These are phyloP conservation scores for Fusarium foetens DNA, from an alignment of 2,329 filamentous ascomycete genomes.

Conservation along the genomic window DNA sequence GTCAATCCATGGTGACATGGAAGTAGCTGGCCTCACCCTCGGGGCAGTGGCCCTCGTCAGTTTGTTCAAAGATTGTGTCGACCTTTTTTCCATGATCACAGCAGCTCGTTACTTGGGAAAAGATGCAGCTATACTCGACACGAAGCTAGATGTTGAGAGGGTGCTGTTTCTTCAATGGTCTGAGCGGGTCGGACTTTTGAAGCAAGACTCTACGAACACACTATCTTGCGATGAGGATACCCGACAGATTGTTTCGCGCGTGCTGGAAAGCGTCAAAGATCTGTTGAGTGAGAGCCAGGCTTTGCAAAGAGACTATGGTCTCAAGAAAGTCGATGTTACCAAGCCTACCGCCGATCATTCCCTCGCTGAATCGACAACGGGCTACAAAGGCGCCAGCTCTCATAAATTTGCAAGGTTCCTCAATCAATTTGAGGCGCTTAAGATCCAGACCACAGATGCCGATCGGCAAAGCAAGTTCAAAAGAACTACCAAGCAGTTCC, in stretches of 20 bases:
- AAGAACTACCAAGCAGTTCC: not conserved
- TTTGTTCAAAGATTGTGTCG: not conserved
- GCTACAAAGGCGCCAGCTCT: not conserved
- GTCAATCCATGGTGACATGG: not conserved
- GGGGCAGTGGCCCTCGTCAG: not conserved
- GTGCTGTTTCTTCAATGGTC: not conserved
- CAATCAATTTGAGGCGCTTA: not conserved
- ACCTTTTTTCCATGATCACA: not conserved
- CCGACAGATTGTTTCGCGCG: fast-evolving
- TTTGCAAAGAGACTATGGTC: not conserved
- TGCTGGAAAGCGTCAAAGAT: fast-evolving
- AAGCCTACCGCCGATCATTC: not conserved
- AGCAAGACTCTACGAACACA: not conserved
- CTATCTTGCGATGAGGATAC: not conserved
- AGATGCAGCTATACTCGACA: fast-evolving
- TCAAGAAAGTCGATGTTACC: not conserved
- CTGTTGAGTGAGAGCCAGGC: not conserved
- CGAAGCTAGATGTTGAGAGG: not conserved
- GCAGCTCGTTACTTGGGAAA: not conserved
- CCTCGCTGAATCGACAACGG: not conserved
- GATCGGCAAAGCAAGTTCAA: not conserved
- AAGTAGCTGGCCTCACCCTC: not conserved
- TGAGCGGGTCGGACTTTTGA: not conserved
- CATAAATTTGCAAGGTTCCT: not conserved
- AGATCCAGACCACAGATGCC: not conserved